phyloP scores from a whole-genome alignment of 2,329 filamentous ascomycete species.

The Sporothrix pallida region DNA sequence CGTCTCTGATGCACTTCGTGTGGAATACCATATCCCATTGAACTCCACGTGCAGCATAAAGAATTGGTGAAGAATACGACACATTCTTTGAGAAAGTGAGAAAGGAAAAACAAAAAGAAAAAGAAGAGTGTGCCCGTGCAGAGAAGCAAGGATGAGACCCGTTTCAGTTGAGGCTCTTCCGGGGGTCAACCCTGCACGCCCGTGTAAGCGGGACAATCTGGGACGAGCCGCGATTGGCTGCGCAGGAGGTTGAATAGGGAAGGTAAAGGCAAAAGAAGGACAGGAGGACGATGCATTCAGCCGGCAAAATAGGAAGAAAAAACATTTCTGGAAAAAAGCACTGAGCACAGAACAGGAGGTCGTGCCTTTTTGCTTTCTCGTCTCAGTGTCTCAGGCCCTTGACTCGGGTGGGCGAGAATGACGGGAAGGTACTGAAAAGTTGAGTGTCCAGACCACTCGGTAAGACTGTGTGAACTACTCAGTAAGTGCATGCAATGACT shows the following conservation, averaged over 20 bases:
- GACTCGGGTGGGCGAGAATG: not conserved
- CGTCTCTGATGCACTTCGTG: not conserved
- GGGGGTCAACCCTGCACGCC: not conserved
- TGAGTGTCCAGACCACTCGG: not conserved
- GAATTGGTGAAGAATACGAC: not conserved
- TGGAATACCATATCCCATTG: too few relatives aligned
- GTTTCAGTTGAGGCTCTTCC: conserved; percentile 29
- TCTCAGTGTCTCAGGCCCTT: not conserved
- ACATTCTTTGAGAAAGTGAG: not conserved
- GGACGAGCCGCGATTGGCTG: not conserved
- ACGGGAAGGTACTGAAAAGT: not conserved
- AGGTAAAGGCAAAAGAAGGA: not conserved
- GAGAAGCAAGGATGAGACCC: conserved; percentile 2
- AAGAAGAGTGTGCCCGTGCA: conserved; percentile 20
- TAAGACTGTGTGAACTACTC: too few relatives aligned
- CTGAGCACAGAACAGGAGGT: not conserved
- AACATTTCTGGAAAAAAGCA: not conserved
- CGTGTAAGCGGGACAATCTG: not conserved
- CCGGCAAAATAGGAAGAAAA: not conserved
- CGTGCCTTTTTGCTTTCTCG: not conserved
- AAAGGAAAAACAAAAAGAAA: not conserved
- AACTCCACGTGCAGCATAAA: not conserved
- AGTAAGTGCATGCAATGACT: too few relatives aligned
- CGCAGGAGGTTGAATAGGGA: not conserved
- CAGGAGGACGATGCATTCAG: not conserved